phyloP scores from a whole-genome alignment of 2,329 filamentous ascomycete species.

The Alternaria brassicae region DNA sequence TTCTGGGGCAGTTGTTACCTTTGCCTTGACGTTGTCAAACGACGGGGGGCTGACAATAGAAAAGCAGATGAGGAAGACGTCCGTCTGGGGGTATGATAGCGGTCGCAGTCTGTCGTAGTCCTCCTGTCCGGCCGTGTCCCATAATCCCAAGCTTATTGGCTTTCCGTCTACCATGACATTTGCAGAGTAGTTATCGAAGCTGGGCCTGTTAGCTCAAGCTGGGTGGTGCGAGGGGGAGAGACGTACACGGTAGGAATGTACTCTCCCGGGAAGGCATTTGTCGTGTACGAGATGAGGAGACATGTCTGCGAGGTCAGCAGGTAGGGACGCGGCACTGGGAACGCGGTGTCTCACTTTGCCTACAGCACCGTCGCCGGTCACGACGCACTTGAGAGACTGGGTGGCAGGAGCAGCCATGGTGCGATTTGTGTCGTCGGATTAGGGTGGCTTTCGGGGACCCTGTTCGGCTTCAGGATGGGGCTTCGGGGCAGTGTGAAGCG shows the following conservation, averaged over 20 bases:
- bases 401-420: conserved; percentile 81
- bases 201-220: conserved; percentile 52
- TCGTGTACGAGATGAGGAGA: conserved; percentile 98
- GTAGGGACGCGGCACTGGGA: conserved; percentile 15
- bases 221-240: conserved; percentile 6
- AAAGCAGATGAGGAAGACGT: conserved; percentile 98
- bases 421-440: conserved; percentile 32
- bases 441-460: conserved; percentile 32
- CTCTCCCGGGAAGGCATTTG: conserved; percentile 99
- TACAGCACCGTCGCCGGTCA: conserved; percentile 98
- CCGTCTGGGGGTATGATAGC: conserved; percentile 96
- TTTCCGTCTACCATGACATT: conserved; percentile 99
- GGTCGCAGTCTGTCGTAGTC: conserved; percentile 96
- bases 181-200: conserved; percentile 98
- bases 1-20: conserved; percentile 65
- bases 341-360: conserved; percentile 76
- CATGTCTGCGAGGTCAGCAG: conserved; percentile 74
- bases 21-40: conserved; percentile 98
- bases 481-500: conserved; percentile 25
- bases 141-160: conserved; percentile 93
- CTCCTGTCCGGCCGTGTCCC: conserved; percentile 99
- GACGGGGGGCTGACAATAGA: conserved; percentile 97
- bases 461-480: conserved; percentile 31
- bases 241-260: conserved; percentile 97
- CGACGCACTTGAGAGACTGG: conserved; percentile 96